phyloP scores from a whole-genome alignment of 306 rosid genomes.

The Datisca glomerata region DNA sequence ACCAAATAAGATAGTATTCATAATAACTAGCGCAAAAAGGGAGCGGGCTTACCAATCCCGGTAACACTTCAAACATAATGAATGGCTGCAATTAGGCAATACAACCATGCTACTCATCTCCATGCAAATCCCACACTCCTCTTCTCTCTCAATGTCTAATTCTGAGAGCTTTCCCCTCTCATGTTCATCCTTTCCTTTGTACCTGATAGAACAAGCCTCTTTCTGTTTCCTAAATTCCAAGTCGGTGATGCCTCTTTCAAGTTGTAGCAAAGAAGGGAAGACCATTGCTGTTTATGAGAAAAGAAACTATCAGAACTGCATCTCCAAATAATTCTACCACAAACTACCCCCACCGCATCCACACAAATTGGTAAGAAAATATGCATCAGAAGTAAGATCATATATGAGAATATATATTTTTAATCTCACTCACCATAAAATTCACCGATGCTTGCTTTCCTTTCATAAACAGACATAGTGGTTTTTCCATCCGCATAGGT shows the following conservation, averaged over 20 bases:
- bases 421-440: conserved; percentile 53
- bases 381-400: not conserved
- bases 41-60: conserved; percentile 49
- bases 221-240: conserved; percentile 82
- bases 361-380: not conserved
- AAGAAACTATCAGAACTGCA: not conserved
- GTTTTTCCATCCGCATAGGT: conserved; percentile 59
- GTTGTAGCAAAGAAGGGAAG: conserved; percentile 89
- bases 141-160: conserved; percentile 72
- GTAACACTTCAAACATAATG: conserved; percentile 72
- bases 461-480: conserved; percentile 61
- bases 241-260: conserved; percentile 73
- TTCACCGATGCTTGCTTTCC: conserved; percentile 66
- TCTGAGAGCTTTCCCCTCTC: conserved; percentile 35
- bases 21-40: conserved; percentile 5
- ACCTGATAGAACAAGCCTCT: conserved; percentile 35
- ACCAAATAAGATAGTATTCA: not conserved
- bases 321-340: not conserved
- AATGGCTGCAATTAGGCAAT: conserved; percentile 74
- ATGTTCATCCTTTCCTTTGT: conserved; percentile 37
- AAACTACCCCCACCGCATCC: not conserved
- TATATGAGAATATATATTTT: not conserved
- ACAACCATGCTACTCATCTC: conserved; percentile 71
- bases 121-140: conserved; percentile 93
- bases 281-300: conserved; percentile 41